A percentile compares a stretch with the other conserved stretches of the same genome.
These are phyloP conservation scores for Boletus mariae DNA, from an alignment of 1,284 basidiomycete genomes.

Conservation along the genomic window DNA sequence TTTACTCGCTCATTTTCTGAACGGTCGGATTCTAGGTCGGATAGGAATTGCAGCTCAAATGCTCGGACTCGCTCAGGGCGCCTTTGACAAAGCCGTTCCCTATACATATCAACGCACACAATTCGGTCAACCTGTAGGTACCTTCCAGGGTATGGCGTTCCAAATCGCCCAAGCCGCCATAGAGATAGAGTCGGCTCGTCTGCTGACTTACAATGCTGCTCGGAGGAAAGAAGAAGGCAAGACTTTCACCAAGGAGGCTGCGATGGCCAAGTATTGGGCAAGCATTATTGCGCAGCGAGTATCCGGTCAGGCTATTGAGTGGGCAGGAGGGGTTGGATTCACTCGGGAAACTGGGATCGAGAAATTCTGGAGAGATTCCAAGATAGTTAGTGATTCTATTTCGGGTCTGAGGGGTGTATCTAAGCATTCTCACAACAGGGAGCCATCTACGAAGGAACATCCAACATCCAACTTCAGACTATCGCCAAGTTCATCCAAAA, in stretches of 20 bases:
- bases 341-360: constrained; percentile 93
- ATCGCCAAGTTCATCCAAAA: constrained; percentile 91
- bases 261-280: constrained; percentile 93
- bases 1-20: background rate
- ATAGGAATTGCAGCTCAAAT: constrained; percentile 98
- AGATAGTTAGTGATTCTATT: constrained; percentile 64
- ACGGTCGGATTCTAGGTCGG: constrained; percentile 48
- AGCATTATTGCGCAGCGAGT: constrained; percentile 89
- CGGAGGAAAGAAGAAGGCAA: constrained; percentile 88
- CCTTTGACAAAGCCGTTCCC: constrained; percentile 88
- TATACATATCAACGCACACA: constrained; percentile 94
- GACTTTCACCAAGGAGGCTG: constrained; percentile 88
- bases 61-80: constrained; percentile 96
- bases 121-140: constrained; percentile 90
- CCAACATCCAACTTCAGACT: constrained; percentile 95
- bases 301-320: constrained; percentile 89
- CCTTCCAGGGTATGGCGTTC: constrained; percentile 95
- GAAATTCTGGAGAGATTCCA: constrained; percentile 93
- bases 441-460: constrained; percentile 94
- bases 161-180: constrained; percentile 89
- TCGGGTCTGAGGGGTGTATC: background rate
- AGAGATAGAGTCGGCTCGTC: constrained; percentile 88
- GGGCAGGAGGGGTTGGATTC: constrained; percentile 95
- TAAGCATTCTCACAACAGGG: constrained; percentile 45
- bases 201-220: constrained; percentile 96